phyloP scores from a whole-genome alignment of 495 filamentous ascomycete genomes.

The Trichoderma asperelloides region DNA sequence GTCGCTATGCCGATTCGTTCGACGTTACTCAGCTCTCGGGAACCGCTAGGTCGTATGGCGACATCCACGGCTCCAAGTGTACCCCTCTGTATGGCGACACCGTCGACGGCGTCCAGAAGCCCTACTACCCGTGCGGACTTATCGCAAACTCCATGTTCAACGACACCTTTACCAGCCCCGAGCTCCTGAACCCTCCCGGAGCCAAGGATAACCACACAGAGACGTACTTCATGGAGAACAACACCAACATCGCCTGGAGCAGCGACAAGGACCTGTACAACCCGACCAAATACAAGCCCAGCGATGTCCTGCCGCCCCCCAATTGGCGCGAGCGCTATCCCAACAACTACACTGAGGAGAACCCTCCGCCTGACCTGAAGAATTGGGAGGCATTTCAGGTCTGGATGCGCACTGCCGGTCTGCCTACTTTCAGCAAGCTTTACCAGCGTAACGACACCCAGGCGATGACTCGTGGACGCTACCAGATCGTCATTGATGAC shows the following conservation, averaged over 20 bases:
- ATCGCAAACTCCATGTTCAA: constrained; percentile 98
- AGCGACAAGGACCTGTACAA: constrained; percentile 74
- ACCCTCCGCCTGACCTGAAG: constrained; percentile 57
- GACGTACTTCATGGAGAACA: constrained; percentile 61
- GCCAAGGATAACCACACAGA: constrained; percentile 18
- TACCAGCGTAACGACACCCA: constrained; percentile 67
- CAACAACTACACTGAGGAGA: constrained; percentile 51
- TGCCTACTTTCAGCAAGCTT: constrained; percentile 92
- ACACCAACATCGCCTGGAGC: constrained; percentile 73
- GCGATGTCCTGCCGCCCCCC: constrained; percentile 65
- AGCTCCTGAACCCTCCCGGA: constrained; percentile 37
- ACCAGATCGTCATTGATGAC: constrained; percentile 37
- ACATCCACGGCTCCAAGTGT: constrained; percentile 61
- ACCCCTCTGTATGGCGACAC: constrained; percentile 56
- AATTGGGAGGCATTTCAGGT: constrained; percentile 82
- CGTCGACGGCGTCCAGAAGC: constrained; percentile 35
- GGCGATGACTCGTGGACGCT: constrained; percentile 58
- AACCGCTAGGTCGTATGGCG: constrained; percentile 46
- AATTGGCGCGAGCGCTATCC: constrained; percentile 69
- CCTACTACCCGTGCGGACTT: constrained; percentile 91
- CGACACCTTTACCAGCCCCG: constrained; percentile 66
- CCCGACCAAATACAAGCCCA: constrained; percentile 48
- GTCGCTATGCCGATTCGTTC: constrained; percentile 86
- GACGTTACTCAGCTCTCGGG: constrained; percentile 77
- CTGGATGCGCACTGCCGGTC: constrained; percentile 97